A percentile compares a stretch with the other conserved stretches of the same genome.
phyloP scores from a whole-genome alignment of 495 filamentous ascomycete genomes.

The Talaromyces stipitatus region DNA sequence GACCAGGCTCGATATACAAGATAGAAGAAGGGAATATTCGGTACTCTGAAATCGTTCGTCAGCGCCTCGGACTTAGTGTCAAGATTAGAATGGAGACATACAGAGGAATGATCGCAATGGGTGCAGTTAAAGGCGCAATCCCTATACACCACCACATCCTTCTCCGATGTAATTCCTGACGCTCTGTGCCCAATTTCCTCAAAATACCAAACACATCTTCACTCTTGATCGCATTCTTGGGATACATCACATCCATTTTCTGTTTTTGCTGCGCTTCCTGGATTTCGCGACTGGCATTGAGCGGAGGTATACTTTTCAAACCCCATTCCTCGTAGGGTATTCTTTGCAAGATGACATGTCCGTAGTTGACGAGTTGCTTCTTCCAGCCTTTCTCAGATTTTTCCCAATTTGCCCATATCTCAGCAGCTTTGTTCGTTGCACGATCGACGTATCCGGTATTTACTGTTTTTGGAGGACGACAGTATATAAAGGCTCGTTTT shows the following conservation, averaged over 20 bases:
- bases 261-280: constrained; percentile 56
- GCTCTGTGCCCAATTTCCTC: constrained; percentile 60
- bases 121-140: constrained; percentile 76
- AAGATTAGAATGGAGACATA: constrained; percentile 35
- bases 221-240: constrained; percentile 55
- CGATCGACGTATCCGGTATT: constrained; percentile 51
- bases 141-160: constrained; percentile 73
- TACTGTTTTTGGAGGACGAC: constrained; percentile 55
- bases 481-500: constrained; percentile 84
- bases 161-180: constrained; percentile 66
- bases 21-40: constrained; percentile 98
- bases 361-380: constrained; percentile 72
- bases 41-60: constrained; percentile 49
- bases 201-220: constrained; percentile 55
- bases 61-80: neutral
- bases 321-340: constrained; percentile 98
- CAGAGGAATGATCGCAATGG: constrained; percentile 78
- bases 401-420: constrained; percentile 82
- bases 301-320: constrained; percentile 84
- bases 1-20: constrained; percentile 71
- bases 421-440: constrained; percentile 57
- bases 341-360: constrained; percentile 74
- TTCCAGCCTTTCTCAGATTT: constrained; percentile 79
- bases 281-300: constrained; percentile 56
- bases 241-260: constrained; percentile 72